Evolutionary conservation across 83 land plant species (phyloP).

Genomic region (Picea mariana): DNA sequence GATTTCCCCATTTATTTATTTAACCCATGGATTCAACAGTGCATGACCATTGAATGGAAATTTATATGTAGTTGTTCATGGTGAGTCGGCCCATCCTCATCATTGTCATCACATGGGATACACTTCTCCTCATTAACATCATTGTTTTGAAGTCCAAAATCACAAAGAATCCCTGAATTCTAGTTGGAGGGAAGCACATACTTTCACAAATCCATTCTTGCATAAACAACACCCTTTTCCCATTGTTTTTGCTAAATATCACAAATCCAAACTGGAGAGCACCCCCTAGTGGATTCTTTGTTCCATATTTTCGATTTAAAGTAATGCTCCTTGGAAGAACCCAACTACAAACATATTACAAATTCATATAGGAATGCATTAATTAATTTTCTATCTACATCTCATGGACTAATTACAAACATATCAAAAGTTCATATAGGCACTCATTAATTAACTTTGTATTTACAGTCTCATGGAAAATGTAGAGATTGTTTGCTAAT

Average conservation of each 20-base stretch:
- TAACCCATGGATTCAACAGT: too few species aligned
- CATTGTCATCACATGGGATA: conserved; percentile 26
- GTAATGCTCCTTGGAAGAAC: conserved; percentile 29
- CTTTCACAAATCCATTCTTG: not conserved
- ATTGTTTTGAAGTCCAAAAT: conserved; percentile 42
- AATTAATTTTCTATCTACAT: too few species aligned
- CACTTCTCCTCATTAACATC: conserved; percentile 53
- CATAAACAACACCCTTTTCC: conserved; percentile 40
- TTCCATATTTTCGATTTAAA: conserved; percentile 41
- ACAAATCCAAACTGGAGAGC: conserved; percentile 47
- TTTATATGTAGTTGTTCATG: too few species aligned
- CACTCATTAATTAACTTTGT: too few species aligned
- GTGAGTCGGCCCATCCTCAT: too few species aligned
- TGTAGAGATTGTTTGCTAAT: too few species aligned
- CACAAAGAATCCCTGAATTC: conserved; percentile 36
- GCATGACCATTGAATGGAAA: too few species aligned
- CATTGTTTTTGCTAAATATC: conserved; percentile 41
- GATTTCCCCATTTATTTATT: too few species aligned
- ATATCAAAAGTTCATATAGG: too few species aligned
- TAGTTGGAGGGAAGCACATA: conserved; percentile 43
- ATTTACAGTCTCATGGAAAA: too few species aligned
- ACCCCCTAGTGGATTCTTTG: conserved; percentile 35
- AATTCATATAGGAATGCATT: too few species aligned
- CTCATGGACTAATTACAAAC: too few species aligned
- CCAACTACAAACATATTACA: conserved; percentile 22